Percentiles rank a stretch among this genome's conserved stretches.
phyloP scores from a whole-genome alignment of 257 asterid species.

The Primulina tabacum region DNA sequence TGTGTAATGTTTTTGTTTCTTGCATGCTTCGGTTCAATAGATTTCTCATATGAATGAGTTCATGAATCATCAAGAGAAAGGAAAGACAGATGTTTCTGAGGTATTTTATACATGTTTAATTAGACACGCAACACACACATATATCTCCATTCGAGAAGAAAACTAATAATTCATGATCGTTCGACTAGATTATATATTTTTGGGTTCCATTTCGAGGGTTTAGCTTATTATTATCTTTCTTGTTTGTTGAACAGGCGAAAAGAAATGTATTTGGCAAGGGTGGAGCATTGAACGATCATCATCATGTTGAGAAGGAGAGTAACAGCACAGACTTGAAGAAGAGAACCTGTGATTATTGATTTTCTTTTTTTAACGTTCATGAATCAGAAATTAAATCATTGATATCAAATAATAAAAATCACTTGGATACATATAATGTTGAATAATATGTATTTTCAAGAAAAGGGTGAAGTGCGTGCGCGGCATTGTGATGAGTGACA shows the following conservation, averaged over 20 bases:
- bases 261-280: slow-evolving; percentile 29
- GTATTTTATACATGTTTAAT: slow-evolving; percentile 19
- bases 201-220: too few relatives aligned
- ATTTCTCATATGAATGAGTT: slow-evolving; percentile 45
- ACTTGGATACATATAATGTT: too few relatives aligned
- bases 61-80: slow-evolving; percentile 28
- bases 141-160: too few relatives aligned
- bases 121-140: too few relatives aligned
- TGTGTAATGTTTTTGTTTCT: background rate
- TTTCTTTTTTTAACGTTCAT: background rate
- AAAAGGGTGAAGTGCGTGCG: background rate
- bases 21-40: slow-evolving; percentile 27
- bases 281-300: slow-evolving; percentile 16
- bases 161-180: too few relatives aligned
- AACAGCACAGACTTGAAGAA: slow-evolving; percentile 36
- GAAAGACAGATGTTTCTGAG: slow-evolving; percentile 33
- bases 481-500: background rate
- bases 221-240: too few relatives aligned
- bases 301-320: slow-evolving; percentile 25
- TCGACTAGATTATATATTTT: too few relatives aligned
- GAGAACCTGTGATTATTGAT: slow-evolving; percentile 34
- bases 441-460: background rate
- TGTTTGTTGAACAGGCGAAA: slow-evolving; percentile 29
- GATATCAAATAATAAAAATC: background rate
- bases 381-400: background rate